Evolutionary conservation across 2,329 filamentous ascomycete species (phyloP), one percentile per base, ranked within the genome.

Genomic region (Ophiognomonia clavigignenti-juglandacearum): DNA sequence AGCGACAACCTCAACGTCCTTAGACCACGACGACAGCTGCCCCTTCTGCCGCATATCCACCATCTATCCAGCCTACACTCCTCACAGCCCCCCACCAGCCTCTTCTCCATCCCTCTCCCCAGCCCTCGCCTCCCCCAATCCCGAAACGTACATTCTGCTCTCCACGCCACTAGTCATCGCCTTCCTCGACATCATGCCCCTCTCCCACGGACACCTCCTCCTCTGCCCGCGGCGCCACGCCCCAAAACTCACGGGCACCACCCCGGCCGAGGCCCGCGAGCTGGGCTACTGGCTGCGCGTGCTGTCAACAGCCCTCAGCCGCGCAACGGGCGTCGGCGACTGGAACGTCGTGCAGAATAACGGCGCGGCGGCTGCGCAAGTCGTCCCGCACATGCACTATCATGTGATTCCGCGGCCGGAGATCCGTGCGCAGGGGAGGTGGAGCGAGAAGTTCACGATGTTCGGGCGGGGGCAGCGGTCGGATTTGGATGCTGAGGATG

Each of bases 301-400:
- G 4, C 70, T 96, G 3, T 87, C 86, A 16, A 72, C 79, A 18
- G 86, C 87, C 0, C 74, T 96, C 31, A 77, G 82, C 26, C 74
- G 73, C 43, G 80, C 82, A 1, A 87, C 84, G 3, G 85, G 83
- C 9, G 79, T 88, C 2, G 74, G 74, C 42, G 91, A 96, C 68
- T 97, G 92, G 86, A 98, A 98, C 65, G 82, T 97, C 24, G 88
- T 97, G 46, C 92, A 97, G 71, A 97, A 97, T 64, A 97, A 96
- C 58, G 89, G 92, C 14, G 83, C 83, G 4, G 81, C 89, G 26
- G 92, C 92, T 2, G 90, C 90, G 2, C 92, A 97, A 69, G 89
- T 96, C 14, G 90, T 97, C 2, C 86, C 86, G 19, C 92, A 97
- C 65, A 85, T 95, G 40, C 92, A 98, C 65, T 97, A 95, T 64